Evolutionary conservation across 1,139 yeast species (phyloP), one percentile per base, ranked within the genome.

Genomic region (Keqinozyma sinolaborantium): DNA sequence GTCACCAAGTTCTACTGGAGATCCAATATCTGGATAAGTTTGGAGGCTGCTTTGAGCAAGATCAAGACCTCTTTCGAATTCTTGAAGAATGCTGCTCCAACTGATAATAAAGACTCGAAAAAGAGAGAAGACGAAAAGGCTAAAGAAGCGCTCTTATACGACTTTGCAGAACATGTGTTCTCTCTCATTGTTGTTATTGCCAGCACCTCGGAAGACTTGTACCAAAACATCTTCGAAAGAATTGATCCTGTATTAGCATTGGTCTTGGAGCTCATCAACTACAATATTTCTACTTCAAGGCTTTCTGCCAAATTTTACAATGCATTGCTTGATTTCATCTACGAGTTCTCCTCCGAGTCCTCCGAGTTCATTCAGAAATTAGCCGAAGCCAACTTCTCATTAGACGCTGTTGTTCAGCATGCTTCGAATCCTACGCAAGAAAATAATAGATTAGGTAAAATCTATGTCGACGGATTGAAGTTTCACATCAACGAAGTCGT

Each of bases 1-100:
- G 73, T 86, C 18, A 77, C 88, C 24, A 73, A 76, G 19, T 77
- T 75, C 53, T 56, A 84, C 35, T 83, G 95, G 85, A 74, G 97
- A 53, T 78, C 79, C 16, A 79, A 83, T 38, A 76, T 92, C 30
- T 79, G 95, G 82, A 64, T 73, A 0, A 58, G 74, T 13, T 64
- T 88, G 24, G 73, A 70, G 30, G 42, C 51, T 11, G 73, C 79
- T 2, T 56, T 83, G 28, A 51, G 51, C 1, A 79, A 79, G 42
- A 68, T 79, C 20, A 51, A 63, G 26, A 53, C 52, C 1, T 74
- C 85, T 0, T 64, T 79, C 33, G 54, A 62, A 20, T 68, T 59
- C 39, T 50, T 77, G 39, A 57, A 53, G 28, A 62, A 54, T 12
- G 55, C 51, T 25, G 60, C 51, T n/a, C 46, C 50, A 4, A 27